Evolutionary conservation across 768 basidiomycete species (phyloP), one percentile per base, ranked within the genome.

Genomic region (Tylopilus sp.): DNA sequence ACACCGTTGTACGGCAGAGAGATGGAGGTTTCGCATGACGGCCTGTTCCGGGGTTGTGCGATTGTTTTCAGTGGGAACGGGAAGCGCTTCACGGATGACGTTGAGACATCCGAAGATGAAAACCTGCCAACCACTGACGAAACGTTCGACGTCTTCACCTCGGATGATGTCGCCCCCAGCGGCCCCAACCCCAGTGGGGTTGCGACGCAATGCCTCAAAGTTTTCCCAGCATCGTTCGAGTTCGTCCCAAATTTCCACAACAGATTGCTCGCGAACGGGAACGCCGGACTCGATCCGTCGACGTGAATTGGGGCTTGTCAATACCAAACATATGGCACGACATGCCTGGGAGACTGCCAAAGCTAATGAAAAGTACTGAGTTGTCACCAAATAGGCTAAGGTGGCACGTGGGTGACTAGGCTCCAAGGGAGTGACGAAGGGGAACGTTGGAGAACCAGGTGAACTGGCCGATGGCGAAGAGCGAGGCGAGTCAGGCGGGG

Each of bases 41-140:
- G 80, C 54, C 68, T 79, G 75, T 68, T 69, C 71, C 30, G 70
- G 79, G 68, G 67, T 63, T 61, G 72, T 61, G 61, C 79, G 70
- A 29, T 34, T 34, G 4, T 44, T 40, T 53, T 85, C 82, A 63
- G 87, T 85, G 4, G 36, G 41, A n/a, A 19, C 24, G 30, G 42
- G 42, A 28, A 97, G 80, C 3, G 85, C 80, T 64, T 93, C 92
- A 26, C 90, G 85, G 59, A 96, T 87, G 58, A 92, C 80, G 68
- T 94, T 94, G 66, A 93, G 80, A 67, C 89, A 92, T 70, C 95
- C 91, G 59, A 96, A 96, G 57, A 95, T 85, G 71, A 90, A 93
- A 50, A 92, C 86, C 80, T 90, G 87, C 92, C 93, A 96, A 30
- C 86, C 85, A 63, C 88, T 85, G 41, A 86, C 84, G 65, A 89